Base-by-base conservation (phyloP, 768 basidiomycete species). In the Auriscalpium orientale region DNA sequence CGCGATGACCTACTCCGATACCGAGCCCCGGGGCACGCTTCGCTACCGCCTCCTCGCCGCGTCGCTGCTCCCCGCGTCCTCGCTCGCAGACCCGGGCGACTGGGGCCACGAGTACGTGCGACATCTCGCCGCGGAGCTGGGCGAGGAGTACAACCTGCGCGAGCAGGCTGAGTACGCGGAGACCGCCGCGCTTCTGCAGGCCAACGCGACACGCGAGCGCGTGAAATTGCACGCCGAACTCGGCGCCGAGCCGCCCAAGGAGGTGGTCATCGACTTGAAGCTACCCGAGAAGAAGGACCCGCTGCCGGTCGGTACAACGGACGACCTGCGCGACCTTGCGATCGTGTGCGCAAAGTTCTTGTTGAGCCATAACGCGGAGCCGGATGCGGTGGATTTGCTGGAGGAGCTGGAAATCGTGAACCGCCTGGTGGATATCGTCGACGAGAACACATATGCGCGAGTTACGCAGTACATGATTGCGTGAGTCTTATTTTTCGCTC, bases 41-140 rank as follows among this genome's bases (percentile, higher is more conserved):
- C 83, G 85, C 59, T 98, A 97, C 74, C 89, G 95, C 48, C 81
- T 98, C 20, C 78, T 94, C 37, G 87, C 91, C 8, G 82, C 84
- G 9, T 81, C 86, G 16, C 75, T 87, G 49, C 80, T 82, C 46
- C 82, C 85, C 36, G 65, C 79, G 16, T 76, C 82, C 43, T 81
- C 87, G 2, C 80, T 90, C 20, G 79, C 87, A 3, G 91, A 93
- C 62, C 95, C 97, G 0, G 95, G 95, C n/a, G 80, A 85, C 35
- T 99, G 97, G 97, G 97, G 97, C 4, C 95, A 99, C 68, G 97
- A 99, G 76, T 99, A 99, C 66, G 91, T 98, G 53, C 86, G 95
- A 36, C 95, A 99, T 68, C 81, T 99, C 47, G 91, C 97, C 11
- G 87, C 95, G 2, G 97, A 99, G 67, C 84, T 99, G 8, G 94